Base-by-base conservation (phyloP, 2,329 filamentous ascomycete species). In the Penicillium sp. region DNA sequence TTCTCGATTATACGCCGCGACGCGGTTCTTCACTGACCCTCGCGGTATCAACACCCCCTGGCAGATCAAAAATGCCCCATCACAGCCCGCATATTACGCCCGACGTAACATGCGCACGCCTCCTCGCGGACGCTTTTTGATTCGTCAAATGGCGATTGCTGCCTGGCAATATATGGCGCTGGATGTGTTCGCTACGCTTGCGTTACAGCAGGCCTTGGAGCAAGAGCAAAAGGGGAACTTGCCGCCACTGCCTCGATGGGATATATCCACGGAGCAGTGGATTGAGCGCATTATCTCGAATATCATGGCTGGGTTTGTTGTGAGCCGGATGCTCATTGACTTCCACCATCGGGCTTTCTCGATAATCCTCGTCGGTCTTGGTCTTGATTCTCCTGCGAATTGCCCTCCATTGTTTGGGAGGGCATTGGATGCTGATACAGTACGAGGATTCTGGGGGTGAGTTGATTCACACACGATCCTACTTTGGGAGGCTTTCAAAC, bases 401-500 rank as follows among this genome's bases (percentile, higher is more conserved):
- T 61, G 58, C 48, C 56, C 55, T 10, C 60, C 60, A 2, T 42
- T 60, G 30, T 63, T 59, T 39, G 57, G 55, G 11, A 58, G 48
- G 14, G 53, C 56, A 13, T 33, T 46, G 19, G 52, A 60, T 35
- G 50, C 56, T 8, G 60, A 60, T 37, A 56, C 58, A 9, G 16
- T 62, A 22, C 50, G 59, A 7, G 49, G 53, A 3, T 59, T 55
- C 25, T 63, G 60, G 60, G 58, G 56, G 60, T 62, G 45, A 49
- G 57, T 46, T 35, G 3, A 10, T 7, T 25, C n/a, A 16, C 14
- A 1, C 10, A 2, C 12, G 5, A 22, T 3, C 19, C 16, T 1
- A 12, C n/a, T 4, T 7, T 11, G 10, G 9, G 7, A 27, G 3
- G 7, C 1, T 16, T 14, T 18, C 14, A 7, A 35, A 16, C 1